Evolutionary conservation across 225 moss, liverwort and hornwort genomes (phyloP).

Genomic region (Pseudoscleropodium purum): DNA sequence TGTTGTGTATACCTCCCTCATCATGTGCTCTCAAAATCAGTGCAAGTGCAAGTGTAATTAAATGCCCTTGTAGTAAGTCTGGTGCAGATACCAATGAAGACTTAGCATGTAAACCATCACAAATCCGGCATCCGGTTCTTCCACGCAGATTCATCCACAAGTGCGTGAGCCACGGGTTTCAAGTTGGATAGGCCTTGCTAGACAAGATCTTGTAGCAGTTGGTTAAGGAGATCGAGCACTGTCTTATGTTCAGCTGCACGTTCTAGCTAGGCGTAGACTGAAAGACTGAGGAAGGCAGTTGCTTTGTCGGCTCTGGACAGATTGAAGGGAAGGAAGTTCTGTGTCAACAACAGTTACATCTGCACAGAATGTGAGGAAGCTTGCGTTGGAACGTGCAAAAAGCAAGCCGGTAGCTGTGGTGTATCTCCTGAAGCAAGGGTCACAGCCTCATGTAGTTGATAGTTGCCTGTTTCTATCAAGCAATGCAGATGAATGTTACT

Average conservation of each 20-base stretch:
- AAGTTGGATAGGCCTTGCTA: not conserved
- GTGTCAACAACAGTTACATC: not conserved
- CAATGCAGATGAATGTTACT: not conserved
- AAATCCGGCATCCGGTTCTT: not conserved
- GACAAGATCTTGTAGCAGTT: not conserved
- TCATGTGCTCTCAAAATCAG: not conserved
- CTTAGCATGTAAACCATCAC: not conserved
- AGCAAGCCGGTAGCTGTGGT: not conserved
- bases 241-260: not conserved
- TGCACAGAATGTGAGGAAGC: not conserved
- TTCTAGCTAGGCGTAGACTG: too few species aligned
- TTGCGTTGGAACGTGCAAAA: not conserved
- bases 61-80: not conserved
- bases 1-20: not conserved
- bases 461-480: not conserved
- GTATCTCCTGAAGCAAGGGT: not conserved
- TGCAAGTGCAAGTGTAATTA: not conserved
- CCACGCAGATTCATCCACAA: not conserved
- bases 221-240: not conserved
- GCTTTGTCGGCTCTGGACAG: not conserved
- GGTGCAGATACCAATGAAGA: not conserved
- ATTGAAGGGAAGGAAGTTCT: not conserved
- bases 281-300: not conserved
- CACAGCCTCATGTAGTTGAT: not conserved
- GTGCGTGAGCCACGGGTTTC: not conserved